These are phyloP conservation scores for Dictyostelium intermedium DNA, from an alignment of 78 protist species.

Conservation along the genomic window DNA sequence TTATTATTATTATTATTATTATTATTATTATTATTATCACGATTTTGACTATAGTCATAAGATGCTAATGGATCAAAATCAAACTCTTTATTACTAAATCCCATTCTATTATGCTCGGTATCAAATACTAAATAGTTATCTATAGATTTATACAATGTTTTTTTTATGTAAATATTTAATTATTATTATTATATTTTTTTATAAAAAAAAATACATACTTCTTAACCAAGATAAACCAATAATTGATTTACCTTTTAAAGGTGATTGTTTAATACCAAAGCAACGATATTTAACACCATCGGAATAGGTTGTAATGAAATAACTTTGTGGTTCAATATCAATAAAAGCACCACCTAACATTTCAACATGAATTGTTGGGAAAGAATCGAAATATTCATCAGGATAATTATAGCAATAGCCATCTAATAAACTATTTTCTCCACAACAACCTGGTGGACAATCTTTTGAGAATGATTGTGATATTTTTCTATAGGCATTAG, in stretches of 20 bases:
- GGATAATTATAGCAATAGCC: conserved; percentile 45
- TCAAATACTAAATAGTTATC: conserved; percentile 63
- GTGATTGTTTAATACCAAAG: conserved; percentile 50
- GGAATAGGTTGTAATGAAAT: background rate
- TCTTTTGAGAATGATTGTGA: background rate
- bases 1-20: no score
- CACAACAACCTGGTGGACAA: conserved; percentile 36
- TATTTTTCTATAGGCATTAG: background rate
- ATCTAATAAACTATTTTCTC: conserved; percentile 23
- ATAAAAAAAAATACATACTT: conserved; percentile 18
- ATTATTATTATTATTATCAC: no score
- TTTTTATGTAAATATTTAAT: background rate
- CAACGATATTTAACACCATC: conserved; percentile 41
- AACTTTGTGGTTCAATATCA: conserved; percentile 8
- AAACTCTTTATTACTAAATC: conserved; percentile 35
- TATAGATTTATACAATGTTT: background rate
- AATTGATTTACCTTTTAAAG: conserved; percentile 20
- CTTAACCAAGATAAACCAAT: conserved; percentile 75
- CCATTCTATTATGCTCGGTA: conserved; percentile 75
- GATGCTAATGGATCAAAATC: background rate
- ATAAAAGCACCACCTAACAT: conserved; percentile 34
- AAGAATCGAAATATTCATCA: background rate
- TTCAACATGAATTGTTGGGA: conserved; percentile 33
- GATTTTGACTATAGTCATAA: background rate
- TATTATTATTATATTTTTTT: background rate